Evolutionary conservation across 2,329 filamentous ascomycete species (phyloP), one percentile per base, ranked within the genome.

Genomic region (Scorias spongiosa): DNA sequence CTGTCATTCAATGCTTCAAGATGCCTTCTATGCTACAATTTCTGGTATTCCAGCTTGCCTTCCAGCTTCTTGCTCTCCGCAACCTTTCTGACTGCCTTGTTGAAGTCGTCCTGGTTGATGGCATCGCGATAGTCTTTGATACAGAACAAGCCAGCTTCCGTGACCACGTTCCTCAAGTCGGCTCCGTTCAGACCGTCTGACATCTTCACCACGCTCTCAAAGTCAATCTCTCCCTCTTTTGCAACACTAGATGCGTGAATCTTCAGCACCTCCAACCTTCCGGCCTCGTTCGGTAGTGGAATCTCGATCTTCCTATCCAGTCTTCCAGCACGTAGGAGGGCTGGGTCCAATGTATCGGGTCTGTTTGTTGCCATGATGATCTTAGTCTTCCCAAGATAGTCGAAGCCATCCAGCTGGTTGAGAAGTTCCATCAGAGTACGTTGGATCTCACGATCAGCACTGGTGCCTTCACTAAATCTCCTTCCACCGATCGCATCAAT

Each of bases 301-400:
- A 98, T 96, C 66, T 98, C 93, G 56, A 98, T 91, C 75, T 98
- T 98, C 54, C 91, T 77, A 66, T 98, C 93, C 55, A 98, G 72
- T 63, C 91, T 83, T 56, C 89, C 89, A 38, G 89, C 89, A 68
- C 89, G 81, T 44, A 98, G 74, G 56, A 98, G 71, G 1, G 89
- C 89, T 29, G 89, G 89, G 60, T 98, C 89, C 41, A 98, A 77
- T 1, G 89, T 96, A 64, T 96, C 89, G 11, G 89, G 91, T 67
- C 91, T 76, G 72, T 98, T 98, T 47, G 91, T 96, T 32, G 88
- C 91, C 93, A 98, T 98, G 70, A 98, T 98, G 63, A 98, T 98
- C 73, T 98, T 98, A 44, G 91, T 98, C 74, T 98, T 95, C 55
- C 93, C 91, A 32, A 98, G 75, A 68, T 98, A 98, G 68, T 98